Evolutionary conservation across 169 alveolate species (phyloP).

Genomic region (Eimeria falciformis): DNA sequence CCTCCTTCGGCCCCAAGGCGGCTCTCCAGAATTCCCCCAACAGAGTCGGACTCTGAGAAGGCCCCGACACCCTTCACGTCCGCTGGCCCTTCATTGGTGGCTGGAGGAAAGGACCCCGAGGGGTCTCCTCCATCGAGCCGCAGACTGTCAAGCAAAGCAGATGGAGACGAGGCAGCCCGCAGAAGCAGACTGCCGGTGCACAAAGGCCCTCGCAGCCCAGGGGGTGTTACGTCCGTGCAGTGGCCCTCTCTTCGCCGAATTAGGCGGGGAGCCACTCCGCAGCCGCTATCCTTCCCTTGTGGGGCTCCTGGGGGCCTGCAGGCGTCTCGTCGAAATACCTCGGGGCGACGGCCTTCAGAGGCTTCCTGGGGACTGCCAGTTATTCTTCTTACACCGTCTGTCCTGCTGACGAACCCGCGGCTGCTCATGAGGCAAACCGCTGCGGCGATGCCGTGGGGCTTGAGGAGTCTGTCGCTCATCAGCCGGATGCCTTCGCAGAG

Average conservation of each 20-base stretch:
- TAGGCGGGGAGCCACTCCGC: neutral
- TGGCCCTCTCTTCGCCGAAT: neutral
- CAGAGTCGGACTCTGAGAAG: neutral
- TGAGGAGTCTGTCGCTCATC: constrained; percentile 45
- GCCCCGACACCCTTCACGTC: constrained; percentile 1
- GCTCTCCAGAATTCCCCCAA: neutral
- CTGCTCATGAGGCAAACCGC: constrained; percentile 27
- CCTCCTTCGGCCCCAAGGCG: constrained; percentile 20
- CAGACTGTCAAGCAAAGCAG: constrained; percentile 60
- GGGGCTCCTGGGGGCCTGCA: constrained; percentile 52
- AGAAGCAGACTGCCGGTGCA: constrained; percentile 32
- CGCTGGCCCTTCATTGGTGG: neutral
- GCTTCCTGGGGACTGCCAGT: constrained; percentile 44
- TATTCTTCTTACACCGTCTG: constrained; percentile 40
- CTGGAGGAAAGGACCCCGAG: neutral
- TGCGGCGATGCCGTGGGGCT: constrained; percentile 60
- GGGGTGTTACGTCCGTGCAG: constrained; percentile 35
- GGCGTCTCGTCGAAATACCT: constrained; percentile 24
- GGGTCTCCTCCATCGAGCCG: constrained; percentile 17
- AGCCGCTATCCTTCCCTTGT: neutral
- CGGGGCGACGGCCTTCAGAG: neutral
- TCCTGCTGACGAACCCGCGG: constrained; percentile 50
- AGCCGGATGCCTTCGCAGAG: constrained; percentile 57
- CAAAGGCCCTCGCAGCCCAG: neutral
- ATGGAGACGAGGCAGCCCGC: constrained; percentile 68